These are phyloP conservation scores for Sodiomyces alkalinus DNA, from an alignment of 2,329 filamentous ascomycete genomes.

Conservation along the genomic window DNA sequence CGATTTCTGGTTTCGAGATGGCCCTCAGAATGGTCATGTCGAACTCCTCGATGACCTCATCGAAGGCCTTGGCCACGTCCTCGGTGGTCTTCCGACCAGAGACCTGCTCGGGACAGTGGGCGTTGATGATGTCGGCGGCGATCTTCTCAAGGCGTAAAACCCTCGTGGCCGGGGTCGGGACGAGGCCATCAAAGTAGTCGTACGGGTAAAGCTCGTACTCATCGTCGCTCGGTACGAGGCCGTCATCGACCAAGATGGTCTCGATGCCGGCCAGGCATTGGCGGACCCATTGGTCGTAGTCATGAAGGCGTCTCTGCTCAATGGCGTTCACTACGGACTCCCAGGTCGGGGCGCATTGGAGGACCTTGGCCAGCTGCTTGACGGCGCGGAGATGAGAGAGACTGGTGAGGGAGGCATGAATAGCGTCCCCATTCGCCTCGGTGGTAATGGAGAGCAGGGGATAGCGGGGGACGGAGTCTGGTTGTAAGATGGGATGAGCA, in stretches of 20 bases:
- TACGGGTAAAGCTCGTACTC: slow-evolving; percentile 41
- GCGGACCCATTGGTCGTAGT: slow-evolving; percentile 41
- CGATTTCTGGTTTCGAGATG: slow-evolving; percentile 51
- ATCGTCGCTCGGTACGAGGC: slow-evolving; percentile 32
- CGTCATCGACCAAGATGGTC: slow-evolving; percentile 65
- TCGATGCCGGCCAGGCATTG: slow-evolving; percentile 59
- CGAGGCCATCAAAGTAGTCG: slow-evolving; percentile 51
- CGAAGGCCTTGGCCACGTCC: slow-evolving; percentile 15
- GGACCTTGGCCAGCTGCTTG: slow-evolving; percentile 49
- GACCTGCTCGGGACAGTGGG: slow-evolving; percentile 20
- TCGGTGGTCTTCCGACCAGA: slow-evolving; percentile 3
- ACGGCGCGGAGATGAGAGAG: slow-evolving; percentile 57
- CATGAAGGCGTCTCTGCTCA: slow-evolving; percentile 21
- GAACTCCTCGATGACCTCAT: slow-evolving; percentile 19
- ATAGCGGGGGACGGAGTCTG: slow-evolving; percentile 28
- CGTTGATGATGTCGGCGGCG: slow-evolving; percentile 45
- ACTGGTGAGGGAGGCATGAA: slow-evolving; percentile 44
- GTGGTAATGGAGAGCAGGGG: slow-evolving; percentile 47
- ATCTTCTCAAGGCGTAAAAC: slow-evolving; percentile 67
- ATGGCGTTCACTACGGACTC: slow-evolving; percentile 30
- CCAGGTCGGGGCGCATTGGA: slow-evolving; percentile 51
- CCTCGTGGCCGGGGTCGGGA: slow-evolving; percentile 47
- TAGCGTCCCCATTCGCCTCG: slow-evolving; percentile 55
- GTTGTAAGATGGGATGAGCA: slow-evolving; percentile 51
- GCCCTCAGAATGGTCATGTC: slow-evolving; percentile 34